A percentile compares a stretch with the other conserved stretches of the same genome.
phyloP scores from a whole-genome alignment of 164 flowering plant genomes.

The Stephania japonica region DNA sequence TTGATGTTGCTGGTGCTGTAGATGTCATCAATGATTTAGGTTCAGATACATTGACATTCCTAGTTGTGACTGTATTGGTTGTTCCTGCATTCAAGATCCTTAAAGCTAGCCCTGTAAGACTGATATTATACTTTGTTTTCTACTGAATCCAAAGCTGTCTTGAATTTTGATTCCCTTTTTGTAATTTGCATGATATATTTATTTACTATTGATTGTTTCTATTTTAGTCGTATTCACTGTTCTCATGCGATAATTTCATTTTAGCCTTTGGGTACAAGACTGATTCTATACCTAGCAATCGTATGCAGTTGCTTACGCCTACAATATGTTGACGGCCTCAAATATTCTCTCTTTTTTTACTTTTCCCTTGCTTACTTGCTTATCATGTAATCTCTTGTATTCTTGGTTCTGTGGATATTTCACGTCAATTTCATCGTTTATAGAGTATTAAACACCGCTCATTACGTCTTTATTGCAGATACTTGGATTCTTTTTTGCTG shows the following conservation, averaged over 20 bases:
- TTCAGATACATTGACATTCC: slow-evolving; percentile 86
- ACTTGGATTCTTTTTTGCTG: slow-evolving; percentile 97
- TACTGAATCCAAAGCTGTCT: no score
- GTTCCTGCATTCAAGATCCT: slow-evolving; percentile 82
- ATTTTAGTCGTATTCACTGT: no score
- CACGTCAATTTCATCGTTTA: no score
- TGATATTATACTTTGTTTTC: not conserved
- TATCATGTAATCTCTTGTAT: not conserved
- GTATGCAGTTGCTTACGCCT: no score
- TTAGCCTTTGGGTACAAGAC: no score
- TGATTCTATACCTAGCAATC: no score
- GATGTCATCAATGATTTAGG: slow-evolving; percentile 98
- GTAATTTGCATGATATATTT: not conserved
- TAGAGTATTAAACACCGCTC: not conserved
- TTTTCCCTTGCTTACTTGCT: no score
- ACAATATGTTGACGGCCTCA: no score
- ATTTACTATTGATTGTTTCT: not conserved
- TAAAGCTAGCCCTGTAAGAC: slow-evolving; percentile 92
- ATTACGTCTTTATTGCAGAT: slow-evolving; percentile 47
- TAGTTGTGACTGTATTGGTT: slow-evolving; percentile 78
- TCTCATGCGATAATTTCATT: no score
- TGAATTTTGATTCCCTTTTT: not conserved
- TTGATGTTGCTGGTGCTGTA: slow-evolving; percentile 73
- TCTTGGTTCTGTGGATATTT: not conserved
- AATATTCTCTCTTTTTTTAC: no score